Conservation (phyloP, 441 rosid genomes). For the Aleurites moluccanus region DNA sequence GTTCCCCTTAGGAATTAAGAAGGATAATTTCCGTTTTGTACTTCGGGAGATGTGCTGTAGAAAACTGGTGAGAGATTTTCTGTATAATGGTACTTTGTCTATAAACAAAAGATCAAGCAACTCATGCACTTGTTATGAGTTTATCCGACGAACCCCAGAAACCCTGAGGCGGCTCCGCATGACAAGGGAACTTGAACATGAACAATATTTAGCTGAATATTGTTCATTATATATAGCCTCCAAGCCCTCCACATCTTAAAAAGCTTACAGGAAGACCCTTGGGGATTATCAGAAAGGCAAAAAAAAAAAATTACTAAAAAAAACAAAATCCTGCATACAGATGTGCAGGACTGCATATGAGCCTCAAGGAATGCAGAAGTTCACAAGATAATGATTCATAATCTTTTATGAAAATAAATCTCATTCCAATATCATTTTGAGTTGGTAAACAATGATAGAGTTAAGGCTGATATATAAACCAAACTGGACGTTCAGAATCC, state of each 20-base stretch:
- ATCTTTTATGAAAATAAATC: neutral
- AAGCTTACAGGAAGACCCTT: neutral
- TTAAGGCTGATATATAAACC: neutral
- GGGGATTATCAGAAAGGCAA: neutral
- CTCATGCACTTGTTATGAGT: neutral
- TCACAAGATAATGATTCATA: neutral
- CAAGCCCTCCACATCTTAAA: neutral
- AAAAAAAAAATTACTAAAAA: neutral
- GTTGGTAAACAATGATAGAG: neutral
- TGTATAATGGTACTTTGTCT: constrained; percentile 27
- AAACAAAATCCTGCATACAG: neutral
- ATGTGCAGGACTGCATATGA: neutral
- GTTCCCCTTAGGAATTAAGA: constrained; percentile 40
- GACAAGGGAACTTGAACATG: neutral
- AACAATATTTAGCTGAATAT: neutral
- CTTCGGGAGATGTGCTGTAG: constrained; percentile 51
- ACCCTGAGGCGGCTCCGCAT: neutral
- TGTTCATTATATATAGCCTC: neutral
- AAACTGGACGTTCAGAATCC: neutral
- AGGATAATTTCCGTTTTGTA: constrained; percentile 56
- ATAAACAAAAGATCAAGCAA: neutral
- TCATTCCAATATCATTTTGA: neutral
- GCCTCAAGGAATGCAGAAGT: neutral
- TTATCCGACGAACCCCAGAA: neutral
- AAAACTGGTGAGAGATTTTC: constrained; percentile 64